Percentiles rank a stretch among this genome's conserved stretches.
These are phyloP conservation scores for Cryoendolithus antarcticus DNA, from an alignment of 2,329 filamentous ascomycete species.

Conservation along the genomic window DNA sequence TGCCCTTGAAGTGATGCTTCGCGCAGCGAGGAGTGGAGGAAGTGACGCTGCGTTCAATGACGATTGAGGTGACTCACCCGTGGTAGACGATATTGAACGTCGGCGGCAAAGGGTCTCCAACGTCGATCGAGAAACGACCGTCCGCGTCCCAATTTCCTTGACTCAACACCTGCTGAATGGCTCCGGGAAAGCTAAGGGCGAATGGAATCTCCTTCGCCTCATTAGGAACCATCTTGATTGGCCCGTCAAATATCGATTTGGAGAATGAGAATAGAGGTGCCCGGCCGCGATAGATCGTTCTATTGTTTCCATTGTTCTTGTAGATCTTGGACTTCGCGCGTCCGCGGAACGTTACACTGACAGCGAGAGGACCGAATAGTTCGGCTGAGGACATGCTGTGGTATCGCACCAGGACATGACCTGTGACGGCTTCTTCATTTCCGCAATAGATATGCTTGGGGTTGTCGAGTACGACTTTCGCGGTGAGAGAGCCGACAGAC, in stretches of 20 bases:
- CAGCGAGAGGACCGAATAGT: constrained; percentile 6
- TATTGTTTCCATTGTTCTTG: constrained; percentile 4
- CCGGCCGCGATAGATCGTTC: constrained; percentile 6
- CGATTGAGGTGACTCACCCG: background rate
- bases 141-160: constrained; percentile 2
- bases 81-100: constrained; percentile 2
- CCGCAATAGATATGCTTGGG: constrained; percentile 4
- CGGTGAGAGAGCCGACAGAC: constrained; percentile 4
- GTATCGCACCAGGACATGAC: constrained; percentile 5
- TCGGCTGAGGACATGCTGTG: background rate
- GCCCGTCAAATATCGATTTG: constrained; percentile 4
- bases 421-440: constrained; percentile 4
- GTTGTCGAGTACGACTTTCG: constrained; percentile 4
- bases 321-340: constrained; percentile 7
- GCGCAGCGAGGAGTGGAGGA: too few relatives aligned
- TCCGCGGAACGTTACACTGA: constrained; percentile 3
- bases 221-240: background rate
- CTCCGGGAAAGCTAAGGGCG: constrained; percentile 4
- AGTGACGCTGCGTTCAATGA: background rate
- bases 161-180: constrained; percentile 1
- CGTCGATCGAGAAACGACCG: constrained; percentile 1
- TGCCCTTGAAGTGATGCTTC: too few relatives aligned
- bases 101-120: constrained; percentile 5
- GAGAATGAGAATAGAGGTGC: constrained; percentile 4
- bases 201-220: constrained; percentile 3